phyloP scores from a whole-genome alignment of 1,284 basidiomycete genomes.

The Schizopora paradoxa region DNA sequence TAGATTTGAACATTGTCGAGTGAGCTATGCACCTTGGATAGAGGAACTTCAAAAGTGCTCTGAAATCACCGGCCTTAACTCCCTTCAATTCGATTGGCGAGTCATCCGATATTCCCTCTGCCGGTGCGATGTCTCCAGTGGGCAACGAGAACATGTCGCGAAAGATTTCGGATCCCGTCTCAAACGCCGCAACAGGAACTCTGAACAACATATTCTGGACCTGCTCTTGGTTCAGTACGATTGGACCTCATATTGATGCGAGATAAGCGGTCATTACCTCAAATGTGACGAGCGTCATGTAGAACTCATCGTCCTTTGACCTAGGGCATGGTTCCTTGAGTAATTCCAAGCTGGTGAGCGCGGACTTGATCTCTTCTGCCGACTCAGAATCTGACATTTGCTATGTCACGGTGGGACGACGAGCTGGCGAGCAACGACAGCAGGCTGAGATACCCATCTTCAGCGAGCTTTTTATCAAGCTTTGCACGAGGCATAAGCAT shows the following conservation, averaged over 20 bases:
- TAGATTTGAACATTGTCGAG: neutral
- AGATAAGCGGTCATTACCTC: no score
- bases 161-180: conserved; percentile 10
- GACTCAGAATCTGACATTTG: no score
- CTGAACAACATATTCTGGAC: conserved; percentile 8
- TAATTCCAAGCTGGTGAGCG: no score
- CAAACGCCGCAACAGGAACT: conserved; percentile 9
- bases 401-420: no score
- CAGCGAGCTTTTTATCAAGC: no score
- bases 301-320: conserved; percentile 1
- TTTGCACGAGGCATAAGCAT: no score
- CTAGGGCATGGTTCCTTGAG: no score
- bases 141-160: conserved; percentile 10
- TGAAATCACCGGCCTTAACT: conserved; percentile 2
- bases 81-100: conserved; percentile 2
- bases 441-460: no score
- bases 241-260: no score
- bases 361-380: no score
- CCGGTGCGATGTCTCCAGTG: neutral
- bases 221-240: no score
- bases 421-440: no score
- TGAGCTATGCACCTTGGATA: neutral
- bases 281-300: conserved; percentile 1
- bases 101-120: conserved; percentile 3
- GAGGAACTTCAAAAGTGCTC: neutral